These are phyloP conservation scores for Cladosporium sp. DNA, from an alignment of 2,329 filamentous ascomycete species.

Conservation along the genomic window DNA sequence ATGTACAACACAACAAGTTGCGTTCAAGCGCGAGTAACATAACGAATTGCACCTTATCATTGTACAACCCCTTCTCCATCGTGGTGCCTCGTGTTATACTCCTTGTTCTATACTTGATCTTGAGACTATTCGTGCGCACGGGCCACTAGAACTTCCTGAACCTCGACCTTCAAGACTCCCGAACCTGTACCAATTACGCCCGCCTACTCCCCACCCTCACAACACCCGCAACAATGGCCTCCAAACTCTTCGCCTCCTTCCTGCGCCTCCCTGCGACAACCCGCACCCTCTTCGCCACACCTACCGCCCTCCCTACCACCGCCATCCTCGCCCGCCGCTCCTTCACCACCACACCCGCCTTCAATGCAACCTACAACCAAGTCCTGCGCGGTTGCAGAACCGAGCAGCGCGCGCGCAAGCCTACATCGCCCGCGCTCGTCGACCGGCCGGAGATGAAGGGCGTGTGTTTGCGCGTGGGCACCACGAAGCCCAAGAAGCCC, in stretches of 20 bases:
- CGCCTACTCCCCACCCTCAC: not conserved
- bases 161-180: constrained; percentile 9
- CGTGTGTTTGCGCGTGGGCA: constrained; percentile 91
- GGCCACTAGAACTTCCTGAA: constrained; percentile 13
- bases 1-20: not conserved
- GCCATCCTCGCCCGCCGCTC: constrained; percentile 30
- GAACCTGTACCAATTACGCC: not conserved
- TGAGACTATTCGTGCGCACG: not conserved
- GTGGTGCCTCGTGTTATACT: not conserved
- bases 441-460: constrained; percentile 84
- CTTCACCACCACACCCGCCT: constrained; percentile 42
- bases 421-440: constrained; percentile 80
- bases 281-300: constrained; percentile 28
- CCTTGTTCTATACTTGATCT: not conserved
- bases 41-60: not conserved
- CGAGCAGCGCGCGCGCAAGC: constrained; percentile 77
- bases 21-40: not conserved
- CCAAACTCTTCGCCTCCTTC: constrained; percentile 42
- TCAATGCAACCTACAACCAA: constrained; percentile 51
- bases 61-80: not conserved
- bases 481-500: constrained; percentile 95
- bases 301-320: constrained; percentile 24
- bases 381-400: constrained; percentile 69
- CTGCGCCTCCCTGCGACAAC: constrained; percentile 37
- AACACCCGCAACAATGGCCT: constrained; percentile 36